Evolutionary conservation across 1,139 yeast genomes (phyloP).

Genomic region (Kazachstania sp.): DNA sequence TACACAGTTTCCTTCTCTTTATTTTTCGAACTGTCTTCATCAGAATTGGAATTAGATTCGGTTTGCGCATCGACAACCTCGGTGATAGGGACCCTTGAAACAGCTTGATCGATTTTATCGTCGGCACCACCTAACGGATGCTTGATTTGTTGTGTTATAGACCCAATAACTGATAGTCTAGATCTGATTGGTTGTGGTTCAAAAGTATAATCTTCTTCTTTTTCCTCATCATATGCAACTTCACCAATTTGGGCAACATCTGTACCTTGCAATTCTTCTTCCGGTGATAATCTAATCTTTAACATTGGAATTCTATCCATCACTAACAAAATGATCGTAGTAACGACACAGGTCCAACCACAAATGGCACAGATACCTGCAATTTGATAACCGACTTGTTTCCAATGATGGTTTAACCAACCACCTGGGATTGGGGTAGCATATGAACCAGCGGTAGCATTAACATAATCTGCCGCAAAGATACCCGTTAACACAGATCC

Average conservation of each 20-base stretch:
- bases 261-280: slow-evolving; percentile 84
- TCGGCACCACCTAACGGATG: neutral
- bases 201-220: slow-evolving; percentile 53
- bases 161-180: slow-evolving; percentile 22
- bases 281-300: slow-evolving; percentile 76
- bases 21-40: neutral
- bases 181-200: slow-evolving; percentile 72
- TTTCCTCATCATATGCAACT: slow-evolving; percentile 64
- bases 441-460: slow-evolving; percentile 62
- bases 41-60: neutral
- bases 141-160: neutral
- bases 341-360: slow-evolving; percentile 73
- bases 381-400: slow-evolving; percentile 86
- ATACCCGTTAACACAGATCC: slow-evolving; percentile 83
- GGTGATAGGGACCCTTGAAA: neutral
- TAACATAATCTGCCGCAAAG: slow-evolving; percentile 88
- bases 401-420: slow-evolving; percentile 86
- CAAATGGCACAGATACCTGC: slow-evolving; percentile 74
- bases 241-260: slow-evolving; percentile 87
- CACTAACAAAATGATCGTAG: slow-evolving; percentile 57
- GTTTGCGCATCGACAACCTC: neutral
- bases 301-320: slow-evolving; percentile 80
- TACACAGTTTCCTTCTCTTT: slow-evolving; percentile 2
- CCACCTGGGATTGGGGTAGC: slow-evolving; percentile 68
- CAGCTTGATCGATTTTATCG: slow-evolving; percentile 4